A percentile compares a stretch with the other conserved stretches of the same genome.
These are phyloP conservation scores for Cryphonectria radicalis DNA, from an alignment of 2,329 filamentous ascomycete genomes.

Conservation along the genomic window DNA sequence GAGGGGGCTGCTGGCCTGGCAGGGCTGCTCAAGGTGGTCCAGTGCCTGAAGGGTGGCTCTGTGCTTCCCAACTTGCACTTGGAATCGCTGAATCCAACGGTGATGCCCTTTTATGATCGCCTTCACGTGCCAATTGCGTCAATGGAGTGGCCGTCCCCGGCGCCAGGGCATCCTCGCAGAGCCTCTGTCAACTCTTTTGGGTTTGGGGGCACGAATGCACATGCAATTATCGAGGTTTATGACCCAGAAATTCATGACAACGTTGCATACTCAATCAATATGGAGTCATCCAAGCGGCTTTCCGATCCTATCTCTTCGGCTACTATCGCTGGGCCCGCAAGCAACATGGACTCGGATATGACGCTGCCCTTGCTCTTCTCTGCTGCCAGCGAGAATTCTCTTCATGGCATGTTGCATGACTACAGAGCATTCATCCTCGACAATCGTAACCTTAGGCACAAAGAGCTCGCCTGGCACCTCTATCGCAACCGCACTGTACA, in stretches of 20 bases:
- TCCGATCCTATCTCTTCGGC: neutral
- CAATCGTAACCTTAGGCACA: conserved; percentile 19
- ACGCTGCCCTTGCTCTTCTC: conserved; percentile 44
- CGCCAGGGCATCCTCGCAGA: conserved; percentile 43
- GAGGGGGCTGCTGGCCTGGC: conserved; percentile 56
- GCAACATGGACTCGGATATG: neutral
- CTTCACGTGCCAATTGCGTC: conserved; percentile 41
- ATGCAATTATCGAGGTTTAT: conserved; percentile 49
- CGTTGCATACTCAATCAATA: conserved; percentile 22
- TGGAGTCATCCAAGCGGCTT: neutral
- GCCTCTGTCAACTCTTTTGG: conserved; percentile 52
- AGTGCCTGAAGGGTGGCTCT: conserved; percentile 44
- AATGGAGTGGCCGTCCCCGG: conserved; percentile 41
- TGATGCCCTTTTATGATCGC: conserved; percentile 42
- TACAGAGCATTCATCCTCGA: conserved; percentile 39
- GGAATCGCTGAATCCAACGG: conserved; percentile 44
- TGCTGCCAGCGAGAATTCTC: conserved; percentile 42
- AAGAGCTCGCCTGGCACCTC: conserved; percentile 41
- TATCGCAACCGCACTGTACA: conserved; percentile 39
- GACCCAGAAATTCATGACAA: conserved; percentile 38
- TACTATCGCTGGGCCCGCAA: neutral
- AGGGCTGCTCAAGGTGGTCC: conserved; percentile 49
- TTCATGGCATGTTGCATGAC: conserved; percentile 35
- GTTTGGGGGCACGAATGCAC: conserved; percentile 50
- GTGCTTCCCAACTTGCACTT: conserved; percentile 51